A percentile compares a stretch with the other conserved stretches of the same genome.
Evolutionary conservation across 768 basidiomycete genomes (phyloP).

Genomic region (Pisolithus microcarpus): DNA sequence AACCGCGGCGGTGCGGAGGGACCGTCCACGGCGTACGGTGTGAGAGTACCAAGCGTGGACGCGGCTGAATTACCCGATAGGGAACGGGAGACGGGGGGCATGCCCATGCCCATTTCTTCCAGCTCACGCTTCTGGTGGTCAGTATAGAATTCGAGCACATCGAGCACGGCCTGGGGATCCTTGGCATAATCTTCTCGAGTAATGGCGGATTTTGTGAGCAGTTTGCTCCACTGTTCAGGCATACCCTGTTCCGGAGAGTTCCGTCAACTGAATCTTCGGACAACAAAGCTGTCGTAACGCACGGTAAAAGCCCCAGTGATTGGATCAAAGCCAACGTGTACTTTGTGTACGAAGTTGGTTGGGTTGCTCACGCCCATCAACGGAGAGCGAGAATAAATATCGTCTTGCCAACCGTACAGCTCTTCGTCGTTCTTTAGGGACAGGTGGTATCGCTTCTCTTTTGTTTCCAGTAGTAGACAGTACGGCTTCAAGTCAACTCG

Average conservation of each 20-base stretch:
- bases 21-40: constrained; percentile 28
- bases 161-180: constrained; percentile 94
- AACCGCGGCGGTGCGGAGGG: constrained; percentile 68
- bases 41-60: constrained; percentile 30
- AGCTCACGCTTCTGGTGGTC: constrained; percentile 94
- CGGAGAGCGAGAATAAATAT: constrained; percentile 87
- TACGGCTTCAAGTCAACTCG: constrained; percentile 93
- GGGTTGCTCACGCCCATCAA: constrained; percentile 91
- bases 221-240: constrained; percentile 94
- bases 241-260: constrained; percentile 54
- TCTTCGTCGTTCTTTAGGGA: constrained; percentile 92
- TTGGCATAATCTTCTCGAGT: constrained; percentile 97
- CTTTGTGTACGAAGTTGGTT: constrained; percentile 97
- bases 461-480: constrained; percentile 81
- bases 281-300: constrained; percentile 25
- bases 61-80: constrained; percentile 11
- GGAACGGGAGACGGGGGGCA: constrained; percentile 20
- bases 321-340: constrained; percentile 96
- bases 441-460: constrained; percentile 73
- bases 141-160: constrained; percentile 97
- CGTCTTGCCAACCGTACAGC: constrained; percentile 97
- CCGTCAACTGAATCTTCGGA: neutral
- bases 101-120: constrained; percentile 50
- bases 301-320: constrained; percentile 91
- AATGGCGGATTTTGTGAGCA: constrained; percentile 96